Percentiles rank a stretch among this genome's conserved stretches.
phyloP scores from a whole-genome alignment of 2,329 filamentous ascomycete species.

The Alternaria ethzedia region DNA sequence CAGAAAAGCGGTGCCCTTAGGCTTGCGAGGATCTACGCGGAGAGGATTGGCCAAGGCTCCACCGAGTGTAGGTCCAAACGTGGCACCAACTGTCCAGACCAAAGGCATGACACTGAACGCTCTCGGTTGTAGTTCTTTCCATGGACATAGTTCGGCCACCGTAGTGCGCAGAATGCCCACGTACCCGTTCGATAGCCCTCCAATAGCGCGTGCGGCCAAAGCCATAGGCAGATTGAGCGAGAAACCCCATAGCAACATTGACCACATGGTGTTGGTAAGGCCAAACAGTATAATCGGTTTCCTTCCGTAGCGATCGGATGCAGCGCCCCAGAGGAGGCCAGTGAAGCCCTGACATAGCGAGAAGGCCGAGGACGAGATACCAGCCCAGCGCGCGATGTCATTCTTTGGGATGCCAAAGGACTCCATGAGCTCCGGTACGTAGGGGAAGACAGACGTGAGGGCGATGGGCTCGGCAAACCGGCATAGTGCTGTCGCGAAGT shows the following conservation, averaged over 20 bases:
- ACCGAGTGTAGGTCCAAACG: conserved; percentile 85
- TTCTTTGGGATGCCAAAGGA: conserved; percentile 48
- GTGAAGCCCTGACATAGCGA: conserved; percentile 77
- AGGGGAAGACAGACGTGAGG: conserved; percentile 91
- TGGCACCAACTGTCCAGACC: conserved; percentile 84
- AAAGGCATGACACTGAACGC: conserved; percentile 95
- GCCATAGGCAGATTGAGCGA: conserved; percentile 81
- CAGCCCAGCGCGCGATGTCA: conserved; percentile 69
- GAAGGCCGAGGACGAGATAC: conserved; percentile 86
- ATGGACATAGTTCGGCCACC: conserved; percentile 90
- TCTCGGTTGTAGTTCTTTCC: conserved; percentile 81
- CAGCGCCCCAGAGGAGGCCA: conserved; percentile 84
- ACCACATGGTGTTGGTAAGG: conserved; percentile 76
- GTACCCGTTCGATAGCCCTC: conserved; percentile 87
- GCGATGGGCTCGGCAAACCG: conserved; percentile 92
- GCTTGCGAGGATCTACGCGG: conserved; percentile 73
- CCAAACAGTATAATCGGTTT: conserved; percentile 86
- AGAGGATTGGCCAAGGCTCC: conserved; percentile 85
- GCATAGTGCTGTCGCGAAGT: conserved; percentile 74
- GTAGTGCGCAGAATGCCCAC: conserved; percentile 84
- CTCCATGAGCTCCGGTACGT: conserved; percentile 70
- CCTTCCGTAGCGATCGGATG: conserved; percentile 82
- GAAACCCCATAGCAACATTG: conserved; percentile 83
- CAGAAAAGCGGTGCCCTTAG: conserved; percentile 69
- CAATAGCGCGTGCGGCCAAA: conserved; percentile 75